These are phyloP conservation scores for Colletotrichum melonis DNA, from an alignment of 2,329 filamentous ascomycete species.

Conservation along the genomic window DNA sequence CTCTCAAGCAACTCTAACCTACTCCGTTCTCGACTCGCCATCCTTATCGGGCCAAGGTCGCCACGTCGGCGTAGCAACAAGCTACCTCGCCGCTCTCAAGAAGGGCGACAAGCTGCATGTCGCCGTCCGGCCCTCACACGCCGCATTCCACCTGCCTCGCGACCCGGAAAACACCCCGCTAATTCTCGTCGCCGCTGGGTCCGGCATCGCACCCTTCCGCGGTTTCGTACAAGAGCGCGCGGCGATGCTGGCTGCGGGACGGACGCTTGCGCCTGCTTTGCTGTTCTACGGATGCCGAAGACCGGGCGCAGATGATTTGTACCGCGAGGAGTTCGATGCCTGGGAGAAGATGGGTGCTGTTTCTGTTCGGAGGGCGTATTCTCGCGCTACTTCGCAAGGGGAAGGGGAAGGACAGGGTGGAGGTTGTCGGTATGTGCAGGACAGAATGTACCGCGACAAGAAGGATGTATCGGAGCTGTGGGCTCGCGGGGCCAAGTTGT, in stretches of 20 bases:
- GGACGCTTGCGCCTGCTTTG: conserved; percentile 47
- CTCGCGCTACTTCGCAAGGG: conserved; percentile 41
- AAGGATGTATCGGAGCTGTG: conserved; percentile 47
- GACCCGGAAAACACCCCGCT: conserved; percentile 51
- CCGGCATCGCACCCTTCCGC: conserved; percentile 48
- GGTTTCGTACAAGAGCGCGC: conserved; percentile 39
- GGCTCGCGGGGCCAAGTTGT: conserved; percentile 60
- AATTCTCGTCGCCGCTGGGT: conserved; percentile 53
- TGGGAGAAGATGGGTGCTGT: conserved; percentile 64
- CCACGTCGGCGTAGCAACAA: conserved; percentile 70
- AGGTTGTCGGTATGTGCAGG: conserved; percentile 62
- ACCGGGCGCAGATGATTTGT: conserved; percentile 56
- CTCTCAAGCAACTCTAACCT: conserved; percentile 69
- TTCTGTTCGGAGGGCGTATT: conserved; percentile 68
- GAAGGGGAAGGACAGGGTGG: conserved; percentile 45
- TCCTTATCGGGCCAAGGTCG: conserved; percentile 60
- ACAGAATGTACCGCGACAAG: conserved; percentile 50
- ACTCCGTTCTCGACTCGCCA: conserved; percentile 66
- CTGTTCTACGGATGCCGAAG: conserved; percentile 63
- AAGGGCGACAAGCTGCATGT: conserved; percentile 59
- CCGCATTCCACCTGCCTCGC: conserved; percentile 55
- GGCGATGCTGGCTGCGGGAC: conserved; percentile 59
- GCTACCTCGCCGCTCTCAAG: conserved; percentile 65
- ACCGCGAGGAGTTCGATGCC: conserved; percentile 52
- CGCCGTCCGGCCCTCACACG: conserved; percentile 56